Conservation (phyloP, 768 basidiomycete genomes). For the Boletus pseudo-olivaceus region DNA sequence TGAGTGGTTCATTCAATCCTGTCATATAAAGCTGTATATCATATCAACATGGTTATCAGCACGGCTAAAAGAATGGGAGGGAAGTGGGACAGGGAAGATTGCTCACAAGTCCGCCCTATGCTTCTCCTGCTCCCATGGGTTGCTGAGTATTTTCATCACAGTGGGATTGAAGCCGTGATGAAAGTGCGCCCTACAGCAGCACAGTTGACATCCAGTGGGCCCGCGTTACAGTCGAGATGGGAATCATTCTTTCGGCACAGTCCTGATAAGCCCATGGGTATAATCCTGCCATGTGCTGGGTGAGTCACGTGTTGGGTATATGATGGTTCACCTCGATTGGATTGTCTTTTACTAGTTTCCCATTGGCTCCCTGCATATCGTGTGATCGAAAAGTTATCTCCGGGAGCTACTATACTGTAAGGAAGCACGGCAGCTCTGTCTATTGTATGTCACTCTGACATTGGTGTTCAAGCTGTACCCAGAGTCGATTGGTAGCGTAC, state of each 20-base stretch:
- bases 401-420: constrained; percentile 22
- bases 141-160: constrained; percentile 19
- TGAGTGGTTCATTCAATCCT: constrained; percentile 22
- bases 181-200: constrained; percentile 50
- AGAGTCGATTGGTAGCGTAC: constrained; percentile 43
- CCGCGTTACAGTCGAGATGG: constrained; percentile 50
- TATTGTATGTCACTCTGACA: not conserved
- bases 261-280: constrained; percentile 56
- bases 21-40: constrained; percentile 1
- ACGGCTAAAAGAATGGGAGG: constrained; percentile 30
- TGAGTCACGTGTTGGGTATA: constrained; percentile 18
- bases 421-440: too few species aligned
- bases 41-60: constrained; percentile 14
- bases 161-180: constrained; percentile 50
- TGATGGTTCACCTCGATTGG: not conserved
- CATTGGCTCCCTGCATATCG: constrained; percentile 12
- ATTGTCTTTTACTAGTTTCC: constrained; percentile 19
- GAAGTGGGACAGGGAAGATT: constrained; percentile 45
- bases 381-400: constrained; percentile 27
- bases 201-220: constrained; percentile 47
- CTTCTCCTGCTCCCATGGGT: not conserved
- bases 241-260: constrained; percentile 43
- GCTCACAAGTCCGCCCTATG: constrained; percentile 46
- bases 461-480: constrained; percentile 38
- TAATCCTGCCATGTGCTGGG: constrained; percentile 40